Conservation (phyloP, 148 eudicot species). For the Amaranthus hypochondriacus region DNA sequence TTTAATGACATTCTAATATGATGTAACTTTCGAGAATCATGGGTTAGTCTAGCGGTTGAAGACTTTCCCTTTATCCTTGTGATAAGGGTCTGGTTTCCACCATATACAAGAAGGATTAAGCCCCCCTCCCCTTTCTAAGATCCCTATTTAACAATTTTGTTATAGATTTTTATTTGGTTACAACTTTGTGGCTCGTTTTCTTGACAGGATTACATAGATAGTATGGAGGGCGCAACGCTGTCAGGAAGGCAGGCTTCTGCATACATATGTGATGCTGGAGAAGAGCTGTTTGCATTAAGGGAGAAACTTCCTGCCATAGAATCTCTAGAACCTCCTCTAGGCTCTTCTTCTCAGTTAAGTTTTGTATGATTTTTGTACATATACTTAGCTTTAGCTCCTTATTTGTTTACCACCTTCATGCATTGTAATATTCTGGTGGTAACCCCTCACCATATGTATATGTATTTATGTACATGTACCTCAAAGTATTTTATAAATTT, state of each 20-base stretch:
- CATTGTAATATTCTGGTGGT: conserved; percentile 12
- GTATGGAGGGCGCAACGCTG: conserved; percentile 95
- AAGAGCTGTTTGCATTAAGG: conserved; percentile 40
- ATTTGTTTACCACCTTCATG: conserved; percentile 5
- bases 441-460: conserved; percentile 10
- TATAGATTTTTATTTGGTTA: background rate
- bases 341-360: conserved; percentile 39
- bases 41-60: no score
- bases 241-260: conserved; percentile 92
- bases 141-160: background rate
- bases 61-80: no score
- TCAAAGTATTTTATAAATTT: conserved; percentile 5
- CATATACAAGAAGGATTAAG: no score
- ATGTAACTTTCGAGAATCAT: background rate
- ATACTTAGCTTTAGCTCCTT: background rate
- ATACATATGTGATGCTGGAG: conserved; percentile 76
- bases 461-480: conserved; percentile 9
- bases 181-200: no score
- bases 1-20: background rate
- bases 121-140: background rate
- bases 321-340: conserved; percentile 29
- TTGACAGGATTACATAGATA: conserved; percentile 46
- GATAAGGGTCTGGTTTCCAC: no score
- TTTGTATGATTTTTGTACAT: conserved; percentile 39
- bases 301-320: conserved; percentile 41